These are phyloP conservation scores for Wickerhamiella galacta DNA, from an alignment of 805 yeast species.

Conservation along the genomic window DNA sequence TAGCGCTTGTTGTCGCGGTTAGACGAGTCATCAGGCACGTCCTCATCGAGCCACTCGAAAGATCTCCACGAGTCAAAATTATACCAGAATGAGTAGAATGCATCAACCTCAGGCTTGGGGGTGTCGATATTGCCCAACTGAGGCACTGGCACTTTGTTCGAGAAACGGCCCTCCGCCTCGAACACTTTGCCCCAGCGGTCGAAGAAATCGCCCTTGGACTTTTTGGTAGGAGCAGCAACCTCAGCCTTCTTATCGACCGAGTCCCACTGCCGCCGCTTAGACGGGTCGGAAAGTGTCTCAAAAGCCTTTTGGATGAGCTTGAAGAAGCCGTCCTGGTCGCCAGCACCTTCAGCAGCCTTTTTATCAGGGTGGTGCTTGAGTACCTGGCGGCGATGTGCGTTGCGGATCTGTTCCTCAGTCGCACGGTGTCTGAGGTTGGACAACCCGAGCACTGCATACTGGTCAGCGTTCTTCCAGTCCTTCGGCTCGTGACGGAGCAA, in stretches of 20 bases:
- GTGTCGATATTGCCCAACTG: constrained; percentile 50
- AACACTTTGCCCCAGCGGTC: constrained; percentile 90
- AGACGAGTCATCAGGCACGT: constrained; percentile 96
- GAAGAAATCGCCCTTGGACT: constrained; percentile 60
- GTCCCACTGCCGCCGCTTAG: constrained; percentile 83
- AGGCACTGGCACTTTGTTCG: constrained; percentile 83
- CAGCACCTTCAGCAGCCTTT: constrained; percentile 77
- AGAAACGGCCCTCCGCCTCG: constrained; percentile 79
- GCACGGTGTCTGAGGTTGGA: constrained; percentile 84
- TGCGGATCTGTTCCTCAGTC: constrained; percentile 80
- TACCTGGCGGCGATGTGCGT: constrained; percentile 94
- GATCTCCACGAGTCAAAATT: constrained; percentile 96
- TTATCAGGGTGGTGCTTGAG: constrained; percentile 97
- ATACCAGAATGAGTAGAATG: constrained; percentile 82
- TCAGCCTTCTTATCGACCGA: constrained; percentile 85
- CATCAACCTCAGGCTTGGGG: constrained; percentile 65
- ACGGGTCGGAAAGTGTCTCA: constrained; percentile 73
- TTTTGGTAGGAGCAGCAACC: constrained; percentile 57
- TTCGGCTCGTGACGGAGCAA: constrained; percentile 83
- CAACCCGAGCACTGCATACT: constrained; percentile 89
- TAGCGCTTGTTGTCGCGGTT: constrained; percentile 99
- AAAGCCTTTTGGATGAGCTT: constrained; percentile 94
- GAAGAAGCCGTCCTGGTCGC: constrained; percentile 83
- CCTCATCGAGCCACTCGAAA: constrained; percentile 95
- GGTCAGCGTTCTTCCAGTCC: constrained; percentile 95